Conservation (phyloP, 345 rosid species). For the Citrus cavaleriei region DNA sequence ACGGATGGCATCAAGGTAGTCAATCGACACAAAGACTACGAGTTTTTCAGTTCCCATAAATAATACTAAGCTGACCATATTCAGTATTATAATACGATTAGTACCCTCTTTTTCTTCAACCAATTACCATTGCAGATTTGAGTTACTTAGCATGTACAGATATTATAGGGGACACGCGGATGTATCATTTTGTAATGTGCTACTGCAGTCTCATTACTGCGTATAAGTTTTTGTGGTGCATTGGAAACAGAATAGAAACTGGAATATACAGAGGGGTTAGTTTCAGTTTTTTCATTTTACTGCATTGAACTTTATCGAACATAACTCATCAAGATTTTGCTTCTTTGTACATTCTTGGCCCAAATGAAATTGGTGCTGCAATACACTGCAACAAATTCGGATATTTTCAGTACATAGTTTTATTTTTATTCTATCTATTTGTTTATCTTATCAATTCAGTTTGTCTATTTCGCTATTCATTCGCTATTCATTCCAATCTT, state of each 20-base stretch:
- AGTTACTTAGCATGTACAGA: neutral
- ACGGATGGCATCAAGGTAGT: constrained; percentile 6
- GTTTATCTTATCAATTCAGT: too few species aligned
- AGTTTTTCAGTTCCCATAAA: constrained; percentile 17
- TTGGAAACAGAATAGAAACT: neutral
- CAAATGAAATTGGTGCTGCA: neutral
- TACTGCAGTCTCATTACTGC: neutral
- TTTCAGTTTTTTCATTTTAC: neutral
- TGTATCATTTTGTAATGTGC: neutral
- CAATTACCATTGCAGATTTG: neutral
- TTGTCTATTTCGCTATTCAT: too few species aligned
- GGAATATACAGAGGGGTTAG: neutral
- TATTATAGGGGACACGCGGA: neutral
- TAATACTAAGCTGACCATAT: neutral
- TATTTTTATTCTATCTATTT: too few species aligned
- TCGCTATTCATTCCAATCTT: too few species aligned
- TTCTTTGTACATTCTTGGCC: neutral
- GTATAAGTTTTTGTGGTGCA: neutral
- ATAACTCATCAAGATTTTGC: neutral
- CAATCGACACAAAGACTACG: constrained; percentile 16
- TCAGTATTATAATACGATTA: neutral
- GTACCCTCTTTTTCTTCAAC: neutral
- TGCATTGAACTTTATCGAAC: neutral
- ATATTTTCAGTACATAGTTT: too few species aligned
- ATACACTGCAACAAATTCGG: too few species aligned